Conservation (phyloP, 306 rosid genomes). For the Sicyos edulis region DNA sequence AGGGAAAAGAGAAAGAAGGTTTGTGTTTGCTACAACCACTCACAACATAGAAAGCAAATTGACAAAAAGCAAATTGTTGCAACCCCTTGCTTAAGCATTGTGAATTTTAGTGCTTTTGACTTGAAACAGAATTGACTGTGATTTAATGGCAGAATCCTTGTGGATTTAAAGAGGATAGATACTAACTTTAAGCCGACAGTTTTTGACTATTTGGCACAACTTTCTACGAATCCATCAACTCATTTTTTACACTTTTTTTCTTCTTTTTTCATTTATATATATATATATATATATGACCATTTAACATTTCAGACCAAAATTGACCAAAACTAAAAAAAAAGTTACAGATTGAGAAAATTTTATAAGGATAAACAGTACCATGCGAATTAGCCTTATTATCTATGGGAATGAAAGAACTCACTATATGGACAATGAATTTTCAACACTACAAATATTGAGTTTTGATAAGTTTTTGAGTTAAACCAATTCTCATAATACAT, state of each 20-base stretch:
- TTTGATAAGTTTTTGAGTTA: too few relatives aligned
- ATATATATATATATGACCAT: too few relatives aligned
- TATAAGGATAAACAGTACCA: too few relatives aligned
- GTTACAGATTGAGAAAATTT: too few relatives aligned
- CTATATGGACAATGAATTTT: too few relatives aligned
- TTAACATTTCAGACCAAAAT: too few relatives aligned
- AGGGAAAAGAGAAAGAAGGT: not conserved
- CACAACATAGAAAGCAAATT: not conserved
- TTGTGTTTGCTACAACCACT: conserved; percentile 9
- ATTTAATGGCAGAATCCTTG: not conserved
- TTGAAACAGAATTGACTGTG: not conserved
- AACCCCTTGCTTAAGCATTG: not conserved
- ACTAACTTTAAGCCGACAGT: not conserved
- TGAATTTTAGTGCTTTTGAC: not conserved
- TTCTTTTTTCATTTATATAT: too few relatives aligned
- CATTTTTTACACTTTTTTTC: not conserved
- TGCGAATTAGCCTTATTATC: too few relatives aligned
- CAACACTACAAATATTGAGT: too few relatives aligned
- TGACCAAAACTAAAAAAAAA: too few relatives aligned
- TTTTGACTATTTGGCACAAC: conserved; percentile 5
- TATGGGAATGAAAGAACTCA: too few relatives aligned
- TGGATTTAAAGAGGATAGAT: not conserved
- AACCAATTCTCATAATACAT: too few relatives aligned
- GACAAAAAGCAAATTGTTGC: not conserved
- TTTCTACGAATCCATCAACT: not conserved